These are phyloP conservation scores for Symbiodinium pilosum DNA, from an alignment of 73 alveolate genomes.

Conservation along the genomic window DNA sequence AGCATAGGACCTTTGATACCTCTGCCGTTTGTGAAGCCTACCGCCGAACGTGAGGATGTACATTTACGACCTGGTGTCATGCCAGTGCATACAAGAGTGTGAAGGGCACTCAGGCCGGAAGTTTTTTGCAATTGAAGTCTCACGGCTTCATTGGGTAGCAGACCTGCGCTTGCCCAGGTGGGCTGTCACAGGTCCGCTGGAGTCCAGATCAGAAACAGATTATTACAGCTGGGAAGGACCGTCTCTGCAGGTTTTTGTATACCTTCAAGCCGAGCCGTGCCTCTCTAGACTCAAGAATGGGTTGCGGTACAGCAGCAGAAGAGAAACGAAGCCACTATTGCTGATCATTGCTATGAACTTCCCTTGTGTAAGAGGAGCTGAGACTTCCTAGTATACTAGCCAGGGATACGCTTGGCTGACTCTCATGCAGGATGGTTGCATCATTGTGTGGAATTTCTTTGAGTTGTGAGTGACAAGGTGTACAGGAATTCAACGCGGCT, in stretches of 20 bases:
- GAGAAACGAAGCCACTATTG: no score
- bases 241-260: no score
- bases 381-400: no score
- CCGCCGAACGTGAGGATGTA: constrained; percentile 79
- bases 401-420: no score
- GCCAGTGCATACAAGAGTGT: constrained; percentile 96
- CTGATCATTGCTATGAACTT: no score
- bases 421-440: constrained; percentile 96
- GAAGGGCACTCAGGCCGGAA: constrained; percentile 96
- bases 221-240: constrained; percentile 95
- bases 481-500: background rate
- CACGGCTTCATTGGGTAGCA: no score
- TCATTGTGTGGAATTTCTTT: constrained; percentile 97
- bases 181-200: constrained; percentile 96
- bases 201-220: constrained; percentile 97
- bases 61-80: constrained; percentile 94
- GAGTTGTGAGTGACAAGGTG: constrained; percentile 25
- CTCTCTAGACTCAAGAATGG: no score
- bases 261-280: no score
- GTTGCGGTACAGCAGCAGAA: no score
- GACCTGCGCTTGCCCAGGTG: constrained; percentile 26
- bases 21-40: no score
- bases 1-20: no score
- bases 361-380: no score
- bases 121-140: background rate